These are phyloP conservation scores for Komagataella populi DNA, from an alignment of 805 yeast species.

Conservation along the genomic window DNA sequence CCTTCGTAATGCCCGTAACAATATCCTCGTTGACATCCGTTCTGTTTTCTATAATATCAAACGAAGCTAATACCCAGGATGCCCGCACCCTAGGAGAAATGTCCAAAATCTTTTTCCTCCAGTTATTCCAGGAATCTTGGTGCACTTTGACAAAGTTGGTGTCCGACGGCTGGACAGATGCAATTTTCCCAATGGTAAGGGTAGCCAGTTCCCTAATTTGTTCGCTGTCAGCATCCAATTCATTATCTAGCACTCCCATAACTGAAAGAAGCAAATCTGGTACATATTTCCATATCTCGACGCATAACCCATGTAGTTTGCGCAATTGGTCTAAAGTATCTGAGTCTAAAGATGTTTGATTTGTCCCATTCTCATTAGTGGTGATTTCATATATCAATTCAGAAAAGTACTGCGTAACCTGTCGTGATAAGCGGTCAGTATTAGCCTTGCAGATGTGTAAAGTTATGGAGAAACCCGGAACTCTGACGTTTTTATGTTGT, in stretches of 20 bases:
- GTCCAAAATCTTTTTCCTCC: slow-evolving; percentile 71
- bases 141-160: slow-evolving; percentile 47
- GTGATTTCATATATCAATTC: slow-evolving; percentile 47
- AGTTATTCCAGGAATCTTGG: slow-evolving; percentile 46
- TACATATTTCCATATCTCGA: slow-evolving; percentile 62
- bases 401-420: slow-evolving; percentile 66
- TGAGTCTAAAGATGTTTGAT: slow-evolving; percentile 4
- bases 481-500: slow-evolving; percentile 16
- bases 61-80: slow-evolving; percentile 54
- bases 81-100: slow-evolving; percentile 47
- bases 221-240: slow-evolving; percentile 58
- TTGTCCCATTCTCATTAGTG: slow-evolving; percentile 9
- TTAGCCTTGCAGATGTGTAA: slow-evolving; percentile 56
- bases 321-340: slow-evolving; percentile 25
- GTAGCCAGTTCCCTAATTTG: slow-evolving; percentile 56
- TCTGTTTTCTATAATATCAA: slow-evolving; percentile 30
- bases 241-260: slow-evolving; percentile 70
- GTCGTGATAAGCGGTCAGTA: slow-evolving; percentile 61
- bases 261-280: slow-evolving; percentile 67
- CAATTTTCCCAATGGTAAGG: slow-evolving; percentile 54
- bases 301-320: slow-evolving; percentile 48
- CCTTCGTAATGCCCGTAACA: slow-evolving; percentile 44
- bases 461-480: slow-evolving; percentile 55
- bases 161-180: slow-evolving; percentile 32
- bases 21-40: slow-evolving; percentile 36